Conservation (phyloP, 495 filamentous ascomycete species). For the Talaromyces trachyspermus region DNA sequence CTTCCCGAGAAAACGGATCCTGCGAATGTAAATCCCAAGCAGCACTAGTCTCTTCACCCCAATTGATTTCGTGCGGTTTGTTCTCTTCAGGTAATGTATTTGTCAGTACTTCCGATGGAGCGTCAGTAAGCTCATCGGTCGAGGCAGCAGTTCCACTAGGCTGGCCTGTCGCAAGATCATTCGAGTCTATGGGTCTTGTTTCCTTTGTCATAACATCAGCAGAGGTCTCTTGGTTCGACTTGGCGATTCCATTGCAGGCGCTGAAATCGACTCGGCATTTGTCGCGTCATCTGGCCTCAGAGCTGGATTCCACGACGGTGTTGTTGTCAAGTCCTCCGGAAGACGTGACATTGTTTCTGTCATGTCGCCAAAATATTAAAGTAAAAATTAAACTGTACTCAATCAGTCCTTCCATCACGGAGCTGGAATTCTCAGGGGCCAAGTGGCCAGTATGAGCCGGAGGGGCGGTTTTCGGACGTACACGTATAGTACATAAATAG, state of each 20-base stretch:
- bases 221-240: not conserved
- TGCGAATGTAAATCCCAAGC: not conserved
- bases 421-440: slow-evolving; percentile 5
- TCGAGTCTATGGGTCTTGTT: too few relatives aligned
- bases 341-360: slow-evolving; percentile 10
- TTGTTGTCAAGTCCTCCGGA: slow-evolving; percentile 10
- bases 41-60: slow-evolving; percentile 1
- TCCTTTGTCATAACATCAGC: not conserved
- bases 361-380: slow-evolving; percentile 13
- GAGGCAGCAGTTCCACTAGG: not conserved
- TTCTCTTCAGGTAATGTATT: slow-evolving; percentile 15
- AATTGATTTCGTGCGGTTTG: slow-evolving; percentile 2
- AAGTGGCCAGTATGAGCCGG: slow-evolving; percentile 7
- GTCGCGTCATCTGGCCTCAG: slow-evolving; percentile 22
- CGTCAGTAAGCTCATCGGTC: not conserved
- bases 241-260: not conserved
- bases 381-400: slow-evolving; percentile 8
- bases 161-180: too few relatives aligned
- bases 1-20: slow-evolving; percentile 8
- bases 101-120: not conserved
- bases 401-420: slow-evolving; percentile 7
- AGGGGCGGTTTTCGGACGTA: slow-evolving; percentile 3
- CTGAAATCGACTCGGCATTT: not conserved
- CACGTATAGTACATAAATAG: slow-evolving; percentile 3
- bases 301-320: slow-evolving; percentile 36